Conservation (phyloP, 2,329 filamentous ascomycete genomes). For the Hirsutella minnesotensis region DNA sequence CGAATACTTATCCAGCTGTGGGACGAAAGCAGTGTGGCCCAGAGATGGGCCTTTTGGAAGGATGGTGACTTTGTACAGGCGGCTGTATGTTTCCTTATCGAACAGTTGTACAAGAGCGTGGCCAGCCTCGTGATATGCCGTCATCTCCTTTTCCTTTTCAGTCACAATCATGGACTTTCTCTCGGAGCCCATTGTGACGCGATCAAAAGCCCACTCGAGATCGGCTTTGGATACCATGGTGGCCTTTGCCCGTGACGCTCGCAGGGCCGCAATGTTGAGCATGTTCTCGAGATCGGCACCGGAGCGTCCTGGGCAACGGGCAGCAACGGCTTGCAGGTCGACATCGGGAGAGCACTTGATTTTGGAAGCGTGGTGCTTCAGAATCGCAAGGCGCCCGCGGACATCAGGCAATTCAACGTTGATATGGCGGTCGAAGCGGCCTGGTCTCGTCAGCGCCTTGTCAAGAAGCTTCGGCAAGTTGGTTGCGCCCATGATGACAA, state of each 20-base stretch:
- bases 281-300: conserved; percentile 95
- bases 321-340: conserved; percentile 72
- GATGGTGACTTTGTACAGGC: conserved; percentile 94
- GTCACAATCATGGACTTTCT: conserved; percentile 80
- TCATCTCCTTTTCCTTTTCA: conserved; percentile 87
- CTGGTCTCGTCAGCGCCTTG: conserved; percentile 86
- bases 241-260: conserved; percentile 79
- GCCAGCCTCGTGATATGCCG: conserved; percentile 93
- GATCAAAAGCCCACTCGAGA: conserved; percentile 96
- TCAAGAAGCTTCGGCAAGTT: conserved; percentile 93
- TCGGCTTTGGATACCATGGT: conserved; percentile 64
- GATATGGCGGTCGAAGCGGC: conserved; percentile 91
- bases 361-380: conserved; percentile 88
- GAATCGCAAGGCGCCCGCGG: conserved; percentile 79
- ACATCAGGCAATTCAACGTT: conserved; percentile 84
- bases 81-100: conserved; percentile 55
- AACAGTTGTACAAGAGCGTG: conserved; percentile 87
- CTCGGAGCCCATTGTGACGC: conserved; percentile 94
- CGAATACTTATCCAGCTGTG: conserved; percentile 87
- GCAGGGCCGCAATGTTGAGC: conserved; percentile 89
- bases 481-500: conserved; percentile 92
- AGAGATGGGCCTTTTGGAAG: conserved; percentile 79
- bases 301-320: conserved; percentile 82
- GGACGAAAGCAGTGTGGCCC: conserved; percentile 78
- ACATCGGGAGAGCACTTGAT: conserved; percentile 72